phyloP scores from a whole-genome alignment of 768 basidiomycete genomes.

The Lactifluus hygrophoroides region DNA sequence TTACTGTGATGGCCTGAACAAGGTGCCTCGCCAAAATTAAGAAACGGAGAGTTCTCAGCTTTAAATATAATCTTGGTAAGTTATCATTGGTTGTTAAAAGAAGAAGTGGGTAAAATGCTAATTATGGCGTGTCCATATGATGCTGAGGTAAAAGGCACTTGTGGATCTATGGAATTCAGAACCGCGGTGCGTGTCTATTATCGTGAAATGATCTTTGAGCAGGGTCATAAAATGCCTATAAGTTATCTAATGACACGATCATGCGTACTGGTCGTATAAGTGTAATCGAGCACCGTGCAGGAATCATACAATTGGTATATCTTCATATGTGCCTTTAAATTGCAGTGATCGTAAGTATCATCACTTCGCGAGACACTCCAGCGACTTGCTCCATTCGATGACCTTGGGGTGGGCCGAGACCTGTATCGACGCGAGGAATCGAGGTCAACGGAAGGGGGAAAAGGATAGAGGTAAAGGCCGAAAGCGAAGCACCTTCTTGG shows the following conservation, averaged over 20 bases:
- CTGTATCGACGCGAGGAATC: slow-evolving; percentile 19
- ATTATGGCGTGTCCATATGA: too few species aligned
- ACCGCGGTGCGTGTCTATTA: neutral
- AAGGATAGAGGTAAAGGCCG: neutral
- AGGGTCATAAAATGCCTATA: neutral
- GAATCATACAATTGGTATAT: neutral
- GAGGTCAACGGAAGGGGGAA: neutral
- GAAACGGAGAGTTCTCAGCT: too few species aligned
- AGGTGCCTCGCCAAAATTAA: too few species aligned
- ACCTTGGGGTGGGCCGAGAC: slow-evolving; percentile 39
- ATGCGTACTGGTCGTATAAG: neutral
- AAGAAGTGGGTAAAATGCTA: too few species aligned
- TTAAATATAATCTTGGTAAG: too few species aligned
- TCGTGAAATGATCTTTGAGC: neutral
- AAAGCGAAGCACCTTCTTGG: slow-evolving; percentile 34
- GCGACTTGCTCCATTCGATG: slow-evolving; percentile 34
- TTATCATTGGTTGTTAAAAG: too few species aligned
- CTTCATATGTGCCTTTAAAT: neutral
- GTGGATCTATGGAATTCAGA: neutral
- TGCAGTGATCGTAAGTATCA: neutral
- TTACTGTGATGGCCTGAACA: too few species aligned
- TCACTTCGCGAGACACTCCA: slow-evolving; percentile 13
- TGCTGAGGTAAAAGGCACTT: neutral
- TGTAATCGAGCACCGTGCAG: neutral
- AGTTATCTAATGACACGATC: slow-evolving; percentile 7